These are phyloP conservation scores for Macadamia integrifolia DNA, from an alignment of 164 flowering plant species.

Conservation along the genomic window DNA sequence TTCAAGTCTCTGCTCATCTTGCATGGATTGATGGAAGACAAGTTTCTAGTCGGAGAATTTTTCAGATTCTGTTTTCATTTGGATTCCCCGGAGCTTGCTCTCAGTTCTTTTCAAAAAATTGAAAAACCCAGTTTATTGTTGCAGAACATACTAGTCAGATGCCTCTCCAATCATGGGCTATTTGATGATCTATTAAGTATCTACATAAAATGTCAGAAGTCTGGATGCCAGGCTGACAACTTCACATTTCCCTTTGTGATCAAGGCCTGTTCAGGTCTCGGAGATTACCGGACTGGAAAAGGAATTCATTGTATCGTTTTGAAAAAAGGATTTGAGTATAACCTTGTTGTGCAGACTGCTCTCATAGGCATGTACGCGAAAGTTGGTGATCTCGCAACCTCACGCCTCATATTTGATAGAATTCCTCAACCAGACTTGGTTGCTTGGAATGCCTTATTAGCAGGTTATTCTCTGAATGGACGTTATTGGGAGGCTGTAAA, in stretches of 20 bases:
- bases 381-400: conserved; percentile 6
- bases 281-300: conserved; percentile 3
- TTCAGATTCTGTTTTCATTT: conserved; percentile 4
- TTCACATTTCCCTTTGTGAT: conserved; percentile 17
- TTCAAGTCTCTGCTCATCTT: conserved; percentile 6
- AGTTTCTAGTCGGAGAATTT: conserved; percentile 6
- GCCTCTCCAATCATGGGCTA: conserved; percentile 14
- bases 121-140: conserved; percentile 13
- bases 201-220: conserved; percentile 3
- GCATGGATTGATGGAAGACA: conserved; percentile 8
- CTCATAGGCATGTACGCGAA: conserved; percentile 12
- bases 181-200: conserved; percentile 6
- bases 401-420: conserved; percentile 16
- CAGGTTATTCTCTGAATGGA: conserved; percentile 29
- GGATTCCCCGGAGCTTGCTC: conserved; percentile 6
- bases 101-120: background rate
- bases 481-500: conserved; percentile 5
- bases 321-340: conserved; percentile 10
- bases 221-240: conserved; percentile 10
- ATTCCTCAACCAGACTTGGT: conserved; percentile 38
- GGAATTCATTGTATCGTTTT: conserved; percentile 12
- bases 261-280: conserved; percentile 10
- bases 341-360: conserved; percentile 14
- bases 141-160: conserved; percentile 14
- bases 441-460: conserved; percentile 32